These are phyloP conservation scores for Arthrobotrys conoides DNA, from an alignment of 2,329 filamentous ascomycete species.

Conservation along the genomic window DNA sequence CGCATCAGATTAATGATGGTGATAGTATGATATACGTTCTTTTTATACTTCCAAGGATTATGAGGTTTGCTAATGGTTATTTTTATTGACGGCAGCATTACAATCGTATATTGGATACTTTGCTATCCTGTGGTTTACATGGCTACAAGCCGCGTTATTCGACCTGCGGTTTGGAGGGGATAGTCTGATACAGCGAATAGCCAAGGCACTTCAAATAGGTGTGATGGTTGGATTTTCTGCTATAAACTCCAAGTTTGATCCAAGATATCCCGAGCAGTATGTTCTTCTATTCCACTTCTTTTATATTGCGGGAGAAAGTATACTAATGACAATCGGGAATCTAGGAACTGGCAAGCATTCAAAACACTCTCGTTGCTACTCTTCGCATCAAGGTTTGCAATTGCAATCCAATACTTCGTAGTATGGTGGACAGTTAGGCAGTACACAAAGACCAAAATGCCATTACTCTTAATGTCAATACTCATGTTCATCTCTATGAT, in stretches of 20 bases:
- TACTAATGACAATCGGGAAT: not conserved
- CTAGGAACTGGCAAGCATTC: conserved; percentile 56
- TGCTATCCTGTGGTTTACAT: conserved; percentile 77
- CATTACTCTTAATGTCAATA: conserved; percentile 60
- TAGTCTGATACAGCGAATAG: conserved; percentile 75
- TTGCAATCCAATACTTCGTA: conserved; percentile 72
- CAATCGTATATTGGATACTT: conserved; percentile 72
- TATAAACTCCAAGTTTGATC: conserved; percentile 68
- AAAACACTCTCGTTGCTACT: conserved; percentile 65
- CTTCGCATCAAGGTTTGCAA: conserved; percentile 71
- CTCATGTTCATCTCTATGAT: conserved; percentile 48
- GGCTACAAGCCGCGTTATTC: conserved; percentile 76
- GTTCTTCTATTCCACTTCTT: not conserved
- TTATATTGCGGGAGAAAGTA: not conserved
- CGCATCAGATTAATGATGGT: conserved; percentile 72
- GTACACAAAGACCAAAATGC: conserved; percentile 67
- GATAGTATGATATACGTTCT: conserved; percentile 65
- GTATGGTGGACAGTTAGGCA: conserved; percentile 67
- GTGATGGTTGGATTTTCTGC: conserved; percentile 77
- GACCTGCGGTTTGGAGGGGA: conserved; percentile 78
- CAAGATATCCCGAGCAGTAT: conserved; percentile 61
- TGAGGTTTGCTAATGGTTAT: no score
- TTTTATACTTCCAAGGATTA: no score
- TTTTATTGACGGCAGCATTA: conserved; percentile 64
- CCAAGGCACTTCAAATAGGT: conserved; percentile 74